Conservation (phyloP, 139 green algal genomes). For the Tetradesmus obliquus region DNA sequence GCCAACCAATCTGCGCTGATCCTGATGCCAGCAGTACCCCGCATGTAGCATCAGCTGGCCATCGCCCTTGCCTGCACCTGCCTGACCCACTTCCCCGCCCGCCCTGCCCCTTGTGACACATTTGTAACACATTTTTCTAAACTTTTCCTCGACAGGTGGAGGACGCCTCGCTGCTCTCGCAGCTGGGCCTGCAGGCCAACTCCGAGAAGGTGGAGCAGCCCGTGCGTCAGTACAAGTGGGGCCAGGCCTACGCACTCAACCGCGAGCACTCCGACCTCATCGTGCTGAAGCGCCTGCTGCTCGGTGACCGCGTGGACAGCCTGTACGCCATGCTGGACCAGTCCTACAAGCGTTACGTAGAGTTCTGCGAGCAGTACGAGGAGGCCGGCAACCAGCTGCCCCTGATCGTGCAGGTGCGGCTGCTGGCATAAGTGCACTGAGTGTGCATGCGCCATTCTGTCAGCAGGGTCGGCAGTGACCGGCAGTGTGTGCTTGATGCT, state of each 20-base stretch:
- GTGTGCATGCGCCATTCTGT: too few relatives aligned
- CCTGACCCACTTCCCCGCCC: too few relatives aligned
- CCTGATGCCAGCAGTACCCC: too few relatives aligned
- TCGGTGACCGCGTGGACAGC: conserved; percentile 29
- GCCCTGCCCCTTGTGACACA: too few relatives aligned
- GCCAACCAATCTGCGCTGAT: too few relatives aligned
- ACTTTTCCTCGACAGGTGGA: neutral
- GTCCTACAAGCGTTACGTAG: conserved; percentile 15
- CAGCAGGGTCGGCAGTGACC: too few relatives aligned
- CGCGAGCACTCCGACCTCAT: conserved; percentile 59
- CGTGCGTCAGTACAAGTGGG: conserved; percentile 40
- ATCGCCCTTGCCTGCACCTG: too few relatives aligned
- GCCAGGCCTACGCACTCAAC: conserved; percentile 54
- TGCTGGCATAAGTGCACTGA: too few relatives aligned
- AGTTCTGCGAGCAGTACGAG: conserved; percentile 31
- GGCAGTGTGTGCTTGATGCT: too few relatives aligned
- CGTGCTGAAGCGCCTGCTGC: conserved; percentile 45
- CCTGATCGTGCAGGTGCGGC: conserved; percentile 23
- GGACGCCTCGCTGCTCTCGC: neutral
- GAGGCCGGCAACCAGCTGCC: conserved; percentile 31
- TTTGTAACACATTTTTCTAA: too few relatives aligned
- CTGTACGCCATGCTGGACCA: conserved; percentile 45
- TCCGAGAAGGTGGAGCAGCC: neutral
- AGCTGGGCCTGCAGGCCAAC: neutral
- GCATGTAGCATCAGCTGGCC: too few relatives aligned